A percentile compares a stretch with the other conserved stretches of the same genome.
These are phyloP conservation scores for Trichosporon asahii DNA, from an alignment of 1,284 basidiomycete species.

Conservation along the genomic window DNA sequence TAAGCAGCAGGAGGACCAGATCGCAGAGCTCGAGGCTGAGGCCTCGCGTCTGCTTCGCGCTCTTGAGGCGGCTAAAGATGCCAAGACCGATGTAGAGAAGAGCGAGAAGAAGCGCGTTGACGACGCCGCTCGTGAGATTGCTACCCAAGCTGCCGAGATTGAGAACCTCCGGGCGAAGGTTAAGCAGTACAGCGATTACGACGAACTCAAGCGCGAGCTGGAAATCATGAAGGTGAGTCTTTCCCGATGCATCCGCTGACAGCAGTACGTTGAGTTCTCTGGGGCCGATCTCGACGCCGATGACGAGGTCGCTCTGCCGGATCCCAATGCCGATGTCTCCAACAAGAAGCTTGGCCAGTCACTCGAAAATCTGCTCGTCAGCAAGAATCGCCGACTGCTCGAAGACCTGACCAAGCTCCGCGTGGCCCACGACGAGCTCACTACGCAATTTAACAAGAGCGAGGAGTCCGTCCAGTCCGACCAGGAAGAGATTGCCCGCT, in stretches of 20 bases:
- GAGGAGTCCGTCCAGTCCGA: constrained; percentile 62
- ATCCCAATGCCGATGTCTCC: constrained; percentile 79
- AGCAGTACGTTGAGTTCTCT: constrained; percentile 86
- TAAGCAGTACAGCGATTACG: constrained; percentile 76
- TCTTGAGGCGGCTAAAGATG: constrained; percentile 66
- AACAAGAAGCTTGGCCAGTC: constrained; percentile 72
- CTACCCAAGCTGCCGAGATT: constrained; percentile 62
- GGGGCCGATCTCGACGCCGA: constrained; percentile 67
- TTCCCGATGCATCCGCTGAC: neutral
- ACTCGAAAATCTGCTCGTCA: constrained; percentile 82
- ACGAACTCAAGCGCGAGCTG: constrained; percentile 91
- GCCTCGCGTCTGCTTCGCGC: constrained; percentile 64
- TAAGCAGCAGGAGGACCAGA: constrained; percentile 66
- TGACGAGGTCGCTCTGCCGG: constrained; percentile 66
- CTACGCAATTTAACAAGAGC: constrained; percentile 61
- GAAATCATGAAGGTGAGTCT: constrained; percentile 86
- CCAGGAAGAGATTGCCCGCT: constrained; percentile 68
- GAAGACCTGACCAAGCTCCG: constrained; percentile 90
- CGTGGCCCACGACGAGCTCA: constrained; percentile 74
- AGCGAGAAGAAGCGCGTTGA: constrained; percentile 59
- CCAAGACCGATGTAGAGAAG: constrained; percentile 58
- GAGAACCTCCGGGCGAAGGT: constrained; percentile 65
- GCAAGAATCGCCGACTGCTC: constrained; percentile 89
- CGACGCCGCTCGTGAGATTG: constrained; percentile 62
- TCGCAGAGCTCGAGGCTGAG: constrained; percentile 70